phyloP scores from a whole-genome alignment of 371 early-diverging fungal species.

The Blakeslea trispora region DNA sequence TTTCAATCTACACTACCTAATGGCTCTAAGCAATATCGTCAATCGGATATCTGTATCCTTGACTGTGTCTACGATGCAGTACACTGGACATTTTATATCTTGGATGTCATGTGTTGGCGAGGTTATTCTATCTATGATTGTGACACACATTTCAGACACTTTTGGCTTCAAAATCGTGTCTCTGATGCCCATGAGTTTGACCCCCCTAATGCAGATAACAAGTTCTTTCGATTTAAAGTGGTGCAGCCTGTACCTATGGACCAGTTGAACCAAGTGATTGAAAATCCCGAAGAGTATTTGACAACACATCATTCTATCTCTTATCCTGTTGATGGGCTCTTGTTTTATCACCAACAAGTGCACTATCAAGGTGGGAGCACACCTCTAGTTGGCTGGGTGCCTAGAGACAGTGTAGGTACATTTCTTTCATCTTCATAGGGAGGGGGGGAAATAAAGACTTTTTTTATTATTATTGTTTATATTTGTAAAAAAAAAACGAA shows the following conservation, averaged over 20 bases:
- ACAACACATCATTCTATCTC: slow-evolving; percentile 24
- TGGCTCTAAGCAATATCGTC: slow-evolving; percentile 42
- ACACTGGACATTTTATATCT: slow-evolving; percentile 59
- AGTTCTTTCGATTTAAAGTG: slow-evolving; percentile 38
- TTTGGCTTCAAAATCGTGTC: slow-evolving; percentile 58
- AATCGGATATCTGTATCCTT: slow-evolving; percentile 59
- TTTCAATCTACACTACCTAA: slow-evolving; percentile 63
- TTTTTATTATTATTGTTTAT: too few species aligned
- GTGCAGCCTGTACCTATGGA: slow-evolving; percentile 28
- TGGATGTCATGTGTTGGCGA: slow-evolving; percentile 70
- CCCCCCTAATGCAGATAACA: slow-evolving; percentile 30
- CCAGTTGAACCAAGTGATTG: slow-evolving; percentile 23
- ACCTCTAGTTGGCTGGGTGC: slow-evolving; percentile 63
- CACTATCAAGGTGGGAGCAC: slow-evolving; percentile 59
- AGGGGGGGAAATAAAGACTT: too few species aligned
- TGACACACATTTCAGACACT: slow-evolving; percentile 66
- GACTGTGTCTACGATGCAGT: slow-evolving; percentile 64
- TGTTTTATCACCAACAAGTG: slow-evolving; percentile 60
- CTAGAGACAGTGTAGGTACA: slow-evolving; percentile 23
- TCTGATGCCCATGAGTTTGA: slow-evolving; percentile 50
- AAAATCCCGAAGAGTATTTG: slow-evolving; percentile 31
- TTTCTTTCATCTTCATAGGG: too few species aligned
- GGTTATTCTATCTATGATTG: slow-evolving; percentile 65
- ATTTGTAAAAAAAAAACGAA: too few species aligned
- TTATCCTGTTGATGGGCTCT: slow-evolving; percentile 53